Percentiles rank a stretch among this genome's conserved stretches.
phyloP scores from a whole-genome alignment of 352 stramenopile genomes.

The Phytophthora podocarpi region DNA sequence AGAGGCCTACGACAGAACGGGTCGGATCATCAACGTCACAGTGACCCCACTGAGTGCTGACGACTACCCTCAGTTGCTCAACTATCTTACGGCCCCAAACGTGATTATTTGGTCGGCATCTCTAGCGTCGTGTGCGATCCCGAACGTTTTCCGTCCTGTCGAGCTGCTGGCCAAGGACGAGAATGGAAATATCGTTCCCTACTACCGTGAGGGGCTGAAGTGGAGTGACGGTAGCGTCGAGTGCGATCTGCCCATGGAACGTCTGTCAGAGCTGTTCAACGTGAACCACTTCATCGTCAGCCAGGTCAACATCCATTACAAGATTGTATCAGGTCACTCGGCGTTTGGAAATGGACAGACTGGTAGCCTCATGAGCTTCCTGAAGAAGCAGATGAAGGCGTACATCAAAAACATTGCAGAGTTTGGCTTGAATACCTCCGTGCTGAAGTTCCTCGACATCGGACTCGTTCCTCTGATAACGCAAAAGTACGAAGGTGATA shows the following conservation, averaged over 20 bases:
- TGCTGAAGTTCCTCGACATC: constrained; percentile 86
- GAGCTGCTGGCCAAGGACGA: constrained; percentile 96
- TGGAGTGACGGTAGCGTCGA: constrained; percentile 96
- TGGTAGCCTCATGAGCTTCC: constrained; percentile 90
- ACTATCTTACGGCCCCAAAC: constrained; percentile 98
- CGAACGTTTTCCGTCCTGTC: constrained; percentile 94
- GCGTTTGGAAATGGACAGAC: constrained; percentile 78
- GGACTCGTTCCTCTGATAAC: constrained; percentile 82
- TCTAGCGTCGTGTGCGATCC: constrained; percentile 95
- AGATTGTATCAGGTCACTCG: constrained; percentile 80
- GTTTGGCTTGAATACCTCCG: constrained; percentile 84
- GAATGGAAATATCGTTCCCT: constrained; percentile 80
- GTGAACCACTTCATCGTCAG: constrained; percentile 99
- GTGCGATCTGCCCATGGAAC: constrained; percentile 96
- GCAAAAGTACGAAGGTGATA: constrained; percentile 98
- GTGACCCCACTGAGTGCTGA: constrained; percentile 91
- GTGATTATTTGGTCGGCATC: constrained; percentile 98
- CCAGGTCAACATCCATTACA: constrained; percentile 93
- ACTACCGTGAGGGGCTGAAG: constrained; percentile 82
- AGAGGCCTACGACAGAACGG: constrained; percentile 97
- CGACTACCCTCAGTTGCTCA: constrained; percentile 97
- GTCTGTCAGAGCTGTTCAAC: constrained; percentile 97
- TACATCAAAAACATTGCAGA: constrained; percentile 91
- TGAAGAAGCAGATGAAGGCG: constrained; percentile 95
- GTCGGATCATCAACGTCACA: constrained; percentile 99